Evolutionary conservation across 805 yeast genomes (phyloP), one percentile per base, ranked within the genome.

Genomic region (Candida jianshihensis): DNA sequence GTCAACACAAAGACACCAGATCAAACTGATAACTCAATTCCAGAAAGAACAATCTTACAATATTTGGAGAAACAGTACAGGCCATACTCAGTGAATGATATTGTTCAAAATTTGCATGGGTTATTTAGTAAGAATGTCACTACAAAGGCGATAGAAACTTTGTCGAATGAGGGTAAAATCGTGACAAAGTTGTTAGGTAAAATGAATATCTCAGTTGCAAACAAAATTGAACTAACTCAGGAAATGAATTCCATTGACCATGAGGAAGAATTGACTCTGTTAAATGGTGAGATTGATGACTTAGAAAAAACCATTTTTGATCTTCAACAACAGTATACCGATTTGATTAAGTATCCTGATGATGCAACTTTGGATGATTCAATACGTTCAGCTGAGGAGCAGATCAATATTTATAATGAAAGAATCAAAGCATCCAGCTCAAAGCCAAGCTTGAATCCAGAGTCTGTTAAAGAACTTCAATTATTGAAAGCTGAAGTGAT

Each of bases 81-180:
- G 17, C 78, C 78, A 3, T 72, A 66, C 44, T 68, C 70, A 1
- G 52, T 64, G 8, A 62, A 65, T 33, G 78, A 73, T 47, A 58
- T 73, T 9, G 47, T 66, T 4, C 59, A 61, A 32, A 73, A 72
- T 35, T 41, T 72, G 25, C 73, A 70, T 34, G 67, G 62, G 26
- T 56, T 54, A 26, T 40, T 68, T 1, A 42, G 52, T 5, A 71
- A 67, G 36, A 31, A 60, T 2, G 50, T 49, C 6, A 60, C 64
- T 31, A 26, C 50, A 0, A 63, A 57, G 39, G 54, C 66, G 1
- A 39, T 73, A 26, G 71, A 69, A 3, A 41, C 43, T 4, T 48
- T 73, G 24, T 55, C 57, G 0, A 42, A 38, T 4, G 52, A 60
- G 10, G 57, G 54, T 0, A 61, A 58, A 35, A 54, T 72, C 20